Conservation (phyloP, 441 rosid genomes). For the Biscutella auriculata region DNA sequence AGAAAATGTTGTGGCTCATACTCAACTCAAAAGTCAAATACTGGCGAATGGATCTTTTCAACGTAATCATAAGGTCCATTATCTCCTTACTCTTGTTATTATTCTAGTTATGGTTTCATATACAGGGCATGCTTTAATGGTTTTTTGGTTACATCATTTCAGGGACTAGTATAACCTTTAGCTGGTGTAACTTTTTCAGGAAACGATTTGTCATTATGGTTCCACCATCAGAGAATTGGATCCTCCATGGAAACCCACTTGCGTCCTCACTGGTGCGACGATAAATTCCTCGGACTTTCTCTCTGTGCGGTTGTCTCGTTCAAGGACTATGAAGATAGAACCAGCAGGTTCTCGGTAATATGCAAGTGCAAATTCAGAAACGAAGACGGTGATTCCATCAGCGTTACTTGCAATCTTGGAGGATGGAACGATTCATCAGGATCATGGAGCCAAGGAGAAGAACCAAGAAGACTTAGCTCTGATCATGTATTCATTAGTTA, state of each 20-base stretch:
- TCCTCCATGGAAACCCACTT: slow-evolving; percentile 15
- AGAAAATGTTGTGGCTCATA: slow-evolving; percentile 13
- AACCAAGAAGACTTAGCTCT: slow-evolving; percentile 11
- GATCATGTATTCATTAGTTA: slow-evolving; percentile 24
- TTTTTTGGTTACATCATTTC: neutral
- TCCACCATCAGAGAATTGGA: slow-evolving; percentile 21
- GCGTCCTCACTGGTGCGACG: slow-evolving; percentile 18
- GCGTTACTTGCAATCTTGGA: slow-evolving; percentile 11
- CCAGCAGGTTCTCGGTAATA: neutral
- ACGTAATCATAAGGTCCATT: slow-evolving; percentile 16
- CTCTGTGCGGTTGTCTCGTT: slow-evolving; percentile 7
- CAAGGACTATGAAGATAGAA: slow-evolving; percentile 11
- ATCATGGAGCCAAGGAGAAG: slow-evolving; percentile 12
- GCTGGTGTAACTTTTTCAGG: slow-evolving; percentile 15
- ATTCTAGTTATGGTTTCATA: neutral
- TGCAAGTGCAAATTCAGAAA: slow-evolving; percentile 18
- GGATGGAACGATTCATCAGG: slow-evolving; percentile 13
- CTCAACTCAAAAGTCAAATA: slow-evolving; percentile 20
- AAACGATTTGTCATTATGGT: slow-evolving; percentile 20
- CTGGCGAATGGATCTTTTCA: slow-evolving; percentile 8
- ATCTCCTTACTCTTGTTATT: neutral
- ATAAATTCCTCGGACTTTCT: slow-evolving; percentile 10
- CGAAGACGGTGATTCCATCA: slow-evolving; percentile 1
- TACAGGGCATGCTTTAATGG: neutral
- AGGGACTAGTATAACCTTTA: slow-evolving; percentile 16